A percentile compares a stretch with the other conserved stretches of the same genome.
Conservation (phyloP, 345 rosid species). For the Syzygium aromaticum region DNA sequence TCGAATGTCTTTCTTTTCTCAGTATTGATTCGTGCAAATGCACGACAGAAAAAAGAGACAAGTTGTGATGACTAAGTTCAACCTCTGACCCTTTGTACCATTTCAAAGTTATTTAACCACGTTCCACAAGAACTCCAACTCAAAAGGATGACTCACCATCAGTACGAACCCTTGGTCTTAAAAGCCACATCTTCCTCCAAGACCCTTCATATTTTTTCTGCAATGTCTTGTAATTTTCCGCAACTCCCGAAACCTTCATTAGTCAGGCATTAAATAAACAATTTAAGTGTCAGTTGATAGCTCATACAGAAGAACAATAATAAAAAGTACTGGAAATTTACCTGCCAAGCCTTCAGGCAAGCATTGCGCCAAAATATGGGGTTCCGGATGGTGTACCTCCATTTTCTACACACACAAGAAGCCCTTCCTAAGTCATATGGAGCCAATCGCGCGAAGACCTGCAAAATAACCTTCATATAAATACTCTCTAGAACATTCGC, state of each 20-base stretch:
- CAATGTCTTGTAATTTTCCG: slow-evolving; percentile 72
- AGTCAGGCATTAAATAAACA: neutral
- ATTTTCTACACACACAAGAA: slow-evolving; percentile 83
- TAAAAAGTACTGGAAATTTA: slow-evolving; percentile 5
- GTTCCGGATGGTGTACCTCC: slow-evolving; percentile 90
- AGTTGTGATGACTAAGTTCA: neutral
- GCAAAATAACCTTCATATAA: slow-evolving; percentile 1
- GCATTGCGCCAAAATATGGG: slow-evolving; percentile 89
- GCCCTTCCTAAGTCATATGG: slow-evolving; percentile 87
- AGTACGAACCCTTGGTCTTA: slow-evolving; percentile 82
- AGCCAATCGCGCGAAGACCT: slow-evolving; percentile 81
- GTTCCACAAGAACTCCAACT: neutral
- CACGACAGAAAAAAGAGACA: neutral
- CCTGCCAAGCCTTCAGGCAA: slow-evolving; percentile 96
- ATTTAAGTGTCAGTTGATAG: neutral
- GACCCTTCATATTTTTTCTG: slow-evolving; percentile 81
- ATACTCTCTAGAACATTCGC: neutral
- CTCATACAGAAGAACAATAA: neutral
- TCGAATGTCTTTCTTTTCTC: neutral
- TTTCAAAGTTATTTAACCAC: neutral
- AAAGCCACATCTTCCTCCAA: slow-evolving; percentile 99
- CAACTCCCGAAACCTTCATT: slow-evolving; percentile 56
- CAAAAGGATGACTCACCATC: slow-evolving; percentile 46
- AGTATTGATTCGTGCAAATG: neutral
- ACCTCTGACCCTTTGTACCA: neutral